Evolutionary conservation across 2,329 filamentous ascomycete species (phyloP).

Genomic region (Kalmusia sp.): DNA sequence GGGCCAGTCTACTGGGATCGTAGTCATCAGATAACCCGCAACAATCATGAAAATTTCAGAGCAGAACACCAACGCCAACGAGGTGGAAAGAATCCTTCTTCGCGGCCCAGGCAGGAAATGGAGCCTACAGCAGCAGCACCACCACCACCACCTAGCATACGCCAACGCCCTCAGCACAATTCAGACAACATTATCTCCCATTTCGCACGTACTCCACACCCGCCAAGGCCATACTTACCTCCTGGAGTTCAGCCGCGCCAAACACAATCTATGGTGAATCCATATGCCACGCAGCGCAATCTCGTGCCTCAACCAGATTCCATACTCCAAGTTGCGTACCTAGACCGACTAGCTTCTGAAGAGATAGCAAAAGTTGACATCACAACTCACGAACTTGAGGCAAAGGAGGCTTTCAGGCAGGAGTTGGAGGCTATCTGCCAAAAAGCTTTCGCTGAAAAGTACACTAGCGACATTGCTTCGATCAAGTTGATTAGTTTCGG

Average conservation of each 20-base stretch:
- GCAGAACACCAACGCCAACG: background rate
- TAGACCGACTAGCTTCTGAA: slow-evolving; percentile 51
- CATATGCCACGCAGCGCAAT: background rate
- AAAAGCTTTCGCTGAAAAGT: slow-evolving; percentile 60
- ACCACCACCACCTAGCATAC: slow-evolving; percentile 19
- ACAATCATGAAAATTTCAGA: too few relatives aligned
- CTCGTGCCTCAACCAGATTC: slow-evolving; percentile 20
- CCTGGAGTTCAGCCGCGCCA: slow-evolving; percentile 2
- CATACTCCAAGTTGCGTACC: slow-evolving; percentile 48
- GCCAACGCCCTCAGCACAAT: slow-evolving; percentile 29
- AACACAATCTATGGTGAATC: slow-evolving; percentile 15
- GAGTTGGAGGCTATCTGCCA: slow-evolving; percentile 71
- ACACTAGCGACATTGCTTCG: slow-evolving; percentile 57
- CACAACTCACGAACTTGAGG: slow-evolving; percentile 65
- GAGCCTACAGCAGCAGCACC: background rate
- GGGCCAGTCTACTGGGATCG: background rate
- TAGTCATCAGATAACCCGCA: too few relatives aligned
- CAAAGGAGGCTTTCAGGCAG: slow-evolving; percentile 75
- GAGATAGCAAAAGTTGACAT: slow-evolving; percentile 70
- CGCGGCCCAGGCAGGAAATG: background rate
- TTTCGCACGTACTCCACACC: background rate
- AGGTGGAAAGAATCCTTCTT: background rate
- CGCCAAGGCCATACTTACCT: background rate
- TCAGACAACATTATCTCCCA: background rate
- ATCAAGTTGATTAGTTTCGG: slow-evolving; percentile 81